phyloP scores from a whole-genome alignment of 768 basidiomycete genomes.

The Pholiota molesta region DNA sequence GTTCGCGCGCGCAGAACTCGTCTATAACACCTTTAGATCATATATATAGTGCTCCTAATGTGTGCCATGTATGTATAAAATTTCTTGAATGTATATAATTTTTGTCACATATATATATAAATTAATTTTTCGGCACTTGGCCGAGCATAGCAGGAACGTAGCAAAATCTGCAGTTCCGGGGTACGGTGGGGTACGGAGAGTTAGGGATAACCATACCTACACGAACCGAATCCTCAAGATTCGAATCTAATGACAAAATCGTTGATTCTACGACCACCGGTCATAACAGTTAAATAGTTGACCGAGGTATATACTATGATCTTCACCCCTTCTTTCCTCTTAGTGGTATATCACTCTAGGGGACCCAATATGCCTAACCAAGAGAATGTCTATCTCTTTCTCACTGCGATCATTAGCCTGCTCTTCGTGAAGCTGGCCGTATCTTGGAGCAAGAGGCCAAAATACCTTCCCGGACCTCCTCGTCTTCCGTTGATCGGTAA shows the following conservation, averaged over 20 bases:
- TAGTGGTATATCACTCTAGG: neutral
- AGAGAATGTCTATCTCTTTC: neutral
- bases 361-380: neutral
- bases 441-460: conserved; percentile 15
- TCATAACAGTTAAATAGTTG: neutral
- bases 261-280: neutral
- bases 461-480: conserved; percentile 26
- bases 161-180: neutral
- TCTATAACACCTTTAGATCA: too few relatives aligned
- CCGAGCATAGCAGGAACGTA: neutral
- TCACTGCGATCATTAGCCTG: conserved; percentile 7
- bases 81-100: too few relatives aligned
- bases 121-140: too few relatives aligned
- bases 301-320: neutral
- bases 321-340: neutral
- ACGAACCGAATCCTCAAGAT: neutral
- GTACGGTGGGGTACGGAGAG: neutral
- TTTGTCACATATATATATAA: too few relatives aligned
- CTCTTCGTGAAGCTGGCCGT: conserved; percentile 15
- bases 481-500: conserved; percentile 25
- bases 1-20: too few relatives aligned
- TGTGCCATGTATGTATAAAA: too few relatives aligned
- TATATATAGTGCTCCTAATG: too few relatives aligned
- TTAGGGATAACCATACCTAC: neutral
- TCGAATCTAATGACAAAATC: neutral